Evolutionary conservation across 2,329 filamentous ascomycete species (phyloP).

Genomic region (Ophiostoma quercus): DNA sequence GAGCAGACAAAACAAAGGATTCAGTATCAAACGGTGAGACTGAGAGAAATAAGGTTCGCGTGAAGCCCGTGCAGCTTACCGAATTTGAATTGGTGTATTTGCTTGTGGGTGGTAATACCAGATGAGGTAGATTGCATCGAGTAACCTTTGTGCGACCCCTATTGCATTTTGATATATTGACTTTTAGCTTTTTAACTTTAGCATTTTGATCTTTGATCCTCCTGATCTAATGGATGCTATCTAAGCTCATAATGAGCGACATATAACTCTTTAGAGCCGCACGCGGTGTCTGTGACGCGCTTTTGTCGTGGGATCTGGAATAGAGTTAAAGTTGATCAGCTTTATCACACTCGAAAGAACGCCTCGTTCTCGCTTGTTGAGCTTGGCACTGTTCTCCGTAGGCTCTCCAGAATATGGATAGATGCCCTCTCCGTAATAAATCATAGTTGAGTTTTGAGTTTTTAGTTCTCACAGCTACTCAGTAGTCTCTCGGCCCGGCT

Average conservation of each 20-base stretch:
- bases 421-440: not conserved
- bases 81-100: not conserved
- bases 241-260: not conserved
- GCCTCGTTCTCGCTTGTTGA: slow-evolving; percentile 4
- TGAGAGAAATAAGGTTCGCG: slow-evolving; percentile 5
- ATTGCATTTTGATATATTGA: not conserved
- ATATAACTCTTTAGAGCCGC: not conserved
- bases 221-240: not conserved
- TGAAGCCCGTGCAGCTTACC: not conserved
- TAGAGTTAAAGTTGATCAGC: not conserved
- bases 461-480: not conserved
- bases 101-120: not conserved
- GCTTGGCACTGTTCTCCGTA: not conserved
- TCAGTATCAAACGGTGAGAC: not conserved
- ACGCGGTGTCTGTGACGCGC: not conserved
- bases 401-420: not conserved
- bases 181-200: not conserved
- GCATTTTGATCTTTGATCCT: not conserved
- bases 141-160: not conserved
- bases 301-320: not conserved
- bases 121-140: not conserved
- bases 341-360: not conserved
- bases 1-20: not conserved
- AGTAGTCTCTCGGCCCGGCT: not conserved
- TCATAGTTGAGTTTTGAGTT: not conserved